Conservation (phyloP, 176 grass and related monocot species). For the Avena atlantica region DNA sequence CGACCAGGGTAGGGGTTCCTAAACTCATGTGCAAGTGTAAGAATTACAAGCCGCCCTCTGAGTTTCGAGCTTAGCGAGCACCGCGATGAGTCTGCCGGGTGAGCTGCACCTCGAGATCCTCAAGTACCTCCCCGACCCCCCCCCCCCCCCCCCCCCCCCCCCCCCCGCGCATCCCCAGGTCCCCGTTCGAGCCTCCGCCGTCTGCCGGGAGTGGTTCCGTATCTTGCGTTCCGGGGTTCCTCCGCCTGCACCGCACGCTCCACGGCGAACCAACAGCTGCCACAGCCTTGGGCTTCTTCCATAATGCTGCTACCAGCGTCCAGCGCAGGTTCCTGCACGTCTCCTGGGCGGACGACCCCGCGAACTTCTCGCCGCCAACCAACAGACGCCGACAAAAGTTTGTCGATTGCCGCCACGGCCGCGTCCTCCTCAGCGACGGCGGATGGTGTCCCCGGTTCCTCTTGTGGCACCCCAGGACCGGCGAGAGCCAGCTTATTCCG, state of each 20-base stretch:
- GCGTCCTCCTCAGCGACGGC: background rate
- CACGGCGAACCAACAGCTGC: background rate
- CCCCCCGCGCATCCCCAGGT: background rate
- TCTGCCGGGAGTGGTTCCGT: background rate
- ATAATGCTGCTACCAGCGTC: background rate
- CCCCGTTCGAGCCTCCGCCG: background rate
- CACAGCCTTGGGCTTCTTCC: background rate
- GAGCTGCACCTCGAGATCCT: conserved; percentile 1
- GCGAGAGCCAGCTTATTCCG: background rate
- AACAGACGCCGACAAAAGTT: background rate
- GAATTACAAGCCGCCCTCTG: too few relatives aligned
- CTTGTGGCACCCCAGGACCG: background rate
- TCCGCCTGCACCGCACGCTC: background rate
- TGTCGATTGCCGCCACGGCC: background rate
- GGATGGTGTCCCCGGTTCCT: background rate
- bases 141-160: background rate
- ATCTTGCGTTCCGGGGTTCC: background rate
- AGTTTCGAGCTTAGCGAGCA: background rate
- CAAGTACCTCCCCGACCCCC: background rate
- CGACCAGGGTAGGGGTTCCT: too few relatives aligned
- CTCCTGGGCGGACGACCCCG: background rate
- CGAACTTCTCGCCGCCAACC: background rate
- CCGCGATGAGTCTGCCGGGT: background rate
- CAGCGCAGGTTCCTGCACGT: background rate
- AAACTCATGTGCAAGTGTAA: too few relatives aligned